Base-by-base conservation (phyloP, 805 yeast genomes). In the Sugiyamaella boreocaroliniensis region DNA sequence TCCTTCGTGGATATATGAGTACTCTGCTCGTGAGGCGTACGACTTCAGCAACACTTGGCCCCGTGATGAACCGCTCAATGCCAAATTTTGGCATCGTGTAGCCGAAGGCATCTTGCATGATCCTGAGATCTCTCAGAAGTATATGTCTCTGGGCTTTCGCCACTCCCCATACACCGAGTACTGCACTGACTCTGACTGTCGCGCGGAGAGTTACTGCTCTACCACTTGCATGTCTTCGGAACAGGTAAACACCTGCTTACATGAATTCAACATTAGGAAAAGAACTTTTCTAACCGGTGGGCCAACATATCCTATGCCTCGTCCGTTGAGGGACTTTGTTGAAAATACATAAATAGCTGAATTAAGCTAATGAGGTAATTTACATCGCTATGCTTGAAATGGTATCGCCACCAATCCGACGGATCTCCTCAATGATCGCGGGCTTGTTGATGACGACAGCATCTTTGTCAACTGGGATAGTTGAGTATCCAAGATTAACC, bases 401-500 rank as follows among this genome's bases (percentile, higher is more conserved):
- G 55, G 72, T 51, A 16, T 71, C 72, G 2, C 71, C 71, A 15
- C 76, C 76, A 2, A 72, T 57, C 8, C 73, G 63, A 50, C 53
- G 57, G 45, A 93, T 85, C 67, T 92, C 96, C 53, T 77, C 75
- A 54, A 84, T 69, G n/a, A 87, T 76, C 1, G 92, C 85, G 14
- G 79, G 85, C 63, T 78, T 83, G 68, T 89, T 87, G 53, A 89
- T 70, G 40, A 72, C 73, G 11, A 86, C 83, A 51, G 76, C 76
- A 14, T 71, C 80, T 42, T 68, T 69, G 51, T 75, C 79, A 4
- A 75, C 67, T 1, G 96, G 95, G 63, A 78, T 76, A 52, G 83
- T 76, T 61, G 88, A 83, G 61, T 80, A 83, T 12, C 90, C 95
- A 55, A 86, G 67, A 57, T 85, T 87, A 19, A 85, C 96, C 61